Conservation (phyloP, 306 rosid genomes). For the Albizia julibrissin region DNA sequence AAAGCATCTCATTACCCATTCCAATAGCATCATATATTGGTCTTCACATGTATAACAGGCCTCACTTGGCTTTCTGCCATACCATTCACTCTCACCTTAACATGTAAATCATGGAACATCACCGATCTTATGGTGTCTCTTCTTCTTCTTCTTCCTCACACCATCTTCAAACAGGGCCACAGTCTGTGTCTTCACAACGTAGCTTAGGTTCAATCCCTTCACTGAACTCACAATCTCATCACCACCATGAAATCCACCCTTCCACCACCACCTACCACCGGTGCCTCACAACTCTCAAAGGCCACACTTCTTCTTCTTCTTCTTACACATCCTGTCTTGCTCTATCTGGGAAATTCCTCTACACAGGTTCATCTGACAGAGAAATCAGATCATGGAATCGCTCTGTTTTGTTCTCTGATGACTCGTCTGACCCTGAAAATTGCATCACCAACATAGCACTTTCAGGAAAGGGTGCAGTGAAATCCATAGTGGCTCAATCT, state of each 20-base stretch:
- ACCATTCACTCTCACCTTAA: constrained; percentile 15
- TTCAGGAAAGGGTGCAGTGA: constrained; percentile 82
- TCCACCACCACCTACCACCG: constrained; percentile 35
- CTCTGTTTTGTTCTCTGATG: constrained; percentile 27
- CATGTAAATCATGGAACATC: constrained; percentile 65
- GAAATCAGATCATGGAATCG: constrained; percentile 68
- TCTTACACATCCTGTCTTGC: constrained; percentile 71
- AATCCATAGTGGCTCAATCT: constrained; percentile 63
- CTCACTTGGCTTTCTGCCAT: constrained; percentile 5
- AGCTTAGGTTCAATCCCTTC: constrained; percentile 68
- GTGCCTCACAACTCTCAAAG: constrained; percentile 61
- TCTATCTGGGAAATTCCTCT: constrained; percentile 62
- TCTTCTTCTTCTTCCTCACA: constrained; percentile 30
- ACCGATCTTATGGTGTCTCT: constrained; percentile 33
- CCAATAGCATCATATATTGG: neutral
- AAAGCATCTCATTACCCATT: neutral
- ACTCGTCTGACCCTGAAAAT: neutral
- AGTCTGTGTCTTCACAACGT: constrained; percentile 46
- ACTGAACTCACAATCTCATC: constrained; percentile 39
- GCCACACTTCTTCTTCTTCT: constrained; percentile 51
- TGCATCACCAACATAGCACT: constrained; percentile 32
- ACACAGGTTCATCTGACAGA: constrained; percentile 68
- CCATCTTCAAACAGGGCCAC: neutral
- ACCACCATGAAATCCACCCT: constrained; percentile 5
- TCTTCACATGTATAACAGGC: constrained; percentile 27